A percentile compares a stretch with the other conserved stretches of the same genome.
Conservation (phyloP, 2,329 filamentous ascomycete species). For the Penicillium frequentans region DNA sequence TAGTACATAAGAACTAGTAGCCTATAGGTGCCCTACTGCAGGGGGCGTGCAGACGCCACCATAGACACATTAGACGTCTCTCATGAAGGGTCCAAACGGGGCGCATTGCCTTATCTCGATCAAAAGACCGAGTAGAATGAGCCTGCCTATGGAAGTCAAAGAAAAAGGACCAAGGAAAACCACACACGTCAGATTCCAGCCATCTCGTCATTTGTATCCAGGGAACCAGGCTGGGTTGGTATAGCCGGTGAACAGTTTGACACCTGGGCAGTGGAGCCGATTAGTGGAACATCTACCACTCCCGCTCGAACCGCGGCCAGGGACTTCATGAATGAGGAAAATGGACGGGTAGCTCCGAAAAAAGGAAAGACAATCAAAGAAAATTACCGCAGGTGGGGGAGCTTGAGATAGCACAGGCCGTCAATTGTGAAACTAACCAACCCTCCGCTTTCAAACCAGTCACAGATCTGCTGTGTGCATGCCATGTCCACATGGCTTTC, state of each 20-base stretch:
- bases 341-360: slow-evolving; percentile 3
- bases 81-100: not conserved
- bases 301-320: slow-evolving; percentile 8
- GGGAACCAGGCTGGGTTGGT: not conserved
- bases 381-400: not conserved
- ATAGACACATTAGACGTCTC: not conserved
- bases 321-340: not conserved
- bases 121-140: not conserved
- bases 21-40: not conserved
- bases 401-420: not conserved
- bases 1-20: not conserved
- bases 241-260: slow-evolving; percentile 19
- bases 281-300: slow-evolving; percentile 6
- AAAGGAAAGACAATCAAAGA: not conserved
- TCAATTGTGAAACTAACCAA: not conserved
- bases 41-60: not conserved
- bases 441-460: not conserved
- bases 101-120: not conserved
- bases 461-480: not conserved
- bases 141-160: not conserved
- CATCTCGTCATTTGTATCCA: not conserved
- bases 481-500: slow-evolving; percentile 6
- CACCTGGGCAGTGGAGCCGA: slow-evolving; percentile 8
- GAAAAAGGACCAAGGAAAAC: not conserved
- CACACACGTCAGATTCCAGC: not conserved